phyloP scores from a whole-genome alignment of 2,329 filamentous ascomycete species.

The Penicillium hesseltinei region DNA sequence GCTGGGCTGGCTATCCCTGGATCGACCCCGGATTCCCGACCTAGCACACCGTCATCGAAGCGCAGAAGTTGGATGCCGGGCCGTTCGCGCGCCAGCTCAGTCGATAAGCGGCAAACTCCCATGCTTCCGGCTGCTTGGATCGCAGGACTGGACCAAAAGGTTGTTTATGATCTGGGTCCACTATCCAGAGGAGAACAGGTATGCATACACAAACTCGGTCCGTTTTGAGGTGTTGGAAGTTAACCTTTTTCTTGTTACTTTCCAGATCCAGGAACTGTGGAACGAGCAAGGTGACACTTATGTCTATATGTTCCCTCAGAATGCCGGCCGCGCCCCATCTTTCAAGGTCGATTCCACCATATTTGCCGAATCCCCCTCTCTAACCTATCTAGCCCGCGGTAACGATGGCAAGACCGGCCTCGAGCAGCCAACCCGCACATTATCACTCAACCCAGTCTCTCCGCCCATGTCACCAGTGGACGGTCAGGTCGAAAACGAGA shows the following conservation, averaged over 20 bases:
- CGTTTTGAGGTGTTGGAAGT: background rate
- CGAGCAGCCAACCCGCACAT: slow-evolving; percentile 30
- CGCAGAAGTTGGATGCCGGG: slow-evolving; percentile 47
- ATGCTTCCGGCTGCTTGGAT: slow-evolving; percentile 55
- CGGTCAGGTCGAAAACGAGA: slow-evolving; percentile 26
- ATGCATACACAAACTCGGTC: slow-evolving; percentile 17
- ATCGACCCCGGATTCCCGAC: slow-evolving; percentile 34
- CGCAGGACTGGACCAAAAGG: slow-evolving; percentile 55
- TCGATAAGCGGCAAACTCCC: slow-evolving; percentile 30
- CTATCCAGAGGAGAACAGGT: slow-evolving; percentile 54
- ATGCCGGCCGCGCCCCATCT: slow-evolving; percentile 56
- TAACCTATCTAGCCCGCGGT: slow-evolving; percentile 57
- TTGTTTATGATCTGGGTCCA: slow-evolving; percentile 54
- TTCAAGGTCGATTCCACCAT: slow-evolving; percentile 61
- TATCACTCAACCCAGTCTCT: slow-evolving; percentile 35
- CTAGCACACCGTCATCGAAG: slow-evolving; percentile 39
- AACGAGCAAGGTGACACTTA: slow-evolving; percentile 61
- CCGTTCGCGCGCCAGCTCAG: slow-evolving; percentile 35
- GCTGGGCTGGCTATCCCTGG: slow-evolving; percentile 36
- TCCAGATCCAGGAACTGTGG: slow-evolving; percentile 59
- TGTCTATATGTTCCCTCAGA: slow-evolving; percentile 61
- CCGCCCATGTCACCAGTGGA: slow-evolving; percentile 35
- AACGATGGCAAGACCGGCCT: slow-evolving; percentile 44
- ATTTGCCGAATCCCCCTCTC: slow-evolving; percentile 56
- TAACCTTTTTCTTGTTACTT: background rate